Percentiles rank a stretch among this genome's conserved stretches.
phyloP scores from a whole-genome alignment of 2,329 filamentous ascomycete species.

The Cladosporium sp. region DNA sequence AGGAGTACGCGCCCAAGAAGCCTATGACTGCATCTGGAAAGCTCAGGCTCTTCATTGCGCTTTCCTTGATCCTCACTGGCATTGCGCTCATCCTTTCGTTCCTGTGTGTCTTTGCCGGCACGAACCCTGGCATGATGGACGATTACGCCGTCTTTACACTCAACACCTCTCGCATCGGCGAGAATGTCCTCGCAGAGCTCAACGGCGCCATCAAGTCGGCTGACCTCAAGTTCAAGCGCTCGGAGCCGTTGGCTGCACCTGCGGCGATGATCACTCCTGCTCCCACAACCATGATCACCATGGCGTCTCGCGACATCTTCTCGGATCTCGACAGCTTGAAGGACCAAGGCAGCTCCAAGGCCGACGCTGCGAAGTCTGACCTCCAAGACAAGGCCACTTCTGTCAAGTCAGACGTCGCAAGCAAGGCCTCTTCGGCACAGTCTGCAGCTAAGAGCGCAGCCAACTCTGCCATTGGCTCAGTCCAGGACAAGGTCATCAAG shows the following conservation, averaged over 20 bases:
- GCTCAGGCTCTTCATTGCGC: conserved; percentile 2
- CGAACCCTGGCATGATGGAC: conserved; percentile 53
- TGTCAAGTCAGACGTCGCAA: conserved; percentile 20
- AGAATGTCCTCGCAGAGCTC: conserved; percentile 29
- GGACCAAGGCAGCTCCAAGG: conserved; percentile 3
- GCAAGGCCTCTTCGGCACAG: conserved; percentile 19
- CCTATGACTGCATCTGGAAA: conserved; percentile 3
- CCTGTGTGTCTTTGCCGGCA: conserved; percentile 59
- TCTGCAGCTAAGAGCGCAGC: conserved; percentile 22
- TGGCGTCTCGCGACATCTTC: conserved; percentile 14
- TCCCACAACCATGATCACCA: conserved; percentile 20
- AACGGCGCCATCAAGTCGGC: conserved; percentile 23
- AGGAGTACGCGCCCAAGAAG: background rate
- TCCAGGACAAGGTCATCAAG: conserved; percentile 40
- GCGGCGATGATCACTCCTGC: conserved; percentile 12
- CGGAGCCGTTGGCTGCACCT: conserved; percentile 12
- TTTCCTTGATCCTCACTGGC: conserved; percentile 40
- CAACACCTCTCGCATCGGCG: conserved; percentile 55
- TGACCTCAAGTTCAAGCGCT: conserved; percentile 18
- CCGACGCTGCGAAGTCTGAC: conserved; percentile 9
- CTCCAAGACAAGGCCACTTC: conserved; percentile 21
- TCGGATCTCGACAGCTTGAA: conserved; percentile 13
- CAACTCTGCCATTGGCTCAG: conserved; percentile 23
- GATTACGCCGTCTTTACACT: conserved; percentile 55
- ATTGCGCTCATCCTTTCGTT: conserved; percentile 56